Percentiles rank a stretch among this genome's conserved stretches.
phyloP scores from a whole-genome alignment of 371 early-diverging fungal species.

The Mortierella sp. region DNA sequence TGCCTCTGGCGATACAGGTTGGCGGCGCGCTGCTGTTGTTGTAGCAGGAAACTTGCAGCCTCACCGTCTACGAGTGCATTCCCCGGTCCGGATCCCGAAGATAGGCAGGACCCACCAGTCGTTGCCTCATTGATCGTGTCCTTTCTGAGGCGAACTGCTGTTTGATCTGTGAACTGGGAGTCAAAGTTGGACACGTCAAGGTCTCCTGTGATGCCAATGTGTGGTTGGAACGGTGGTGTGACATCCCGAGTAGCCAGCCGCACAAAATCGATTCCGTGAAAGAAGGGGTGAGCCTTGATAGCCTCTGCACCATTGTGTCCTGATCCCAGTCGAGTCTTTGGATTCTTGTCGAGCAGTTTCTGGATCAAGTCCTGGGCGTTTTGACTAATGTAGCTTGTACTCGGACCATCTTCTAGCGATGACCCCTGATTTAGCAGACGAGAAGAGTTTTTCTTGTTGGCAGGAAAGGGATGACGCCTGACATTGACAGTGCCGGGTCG shows the following conservation, averaged over 20 bases:
- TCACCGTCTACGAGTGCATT: conserved; percentile 18
- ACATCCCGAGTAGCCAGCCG: conserved; percentile 67
- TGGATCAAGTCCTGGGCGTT: conserved; percentile 58
- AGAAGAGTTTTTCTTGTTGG: not conserved
- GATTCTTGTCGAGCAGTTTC: conserved; percentile 63
- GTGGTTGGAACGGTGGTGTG: conserved; percentile 78
- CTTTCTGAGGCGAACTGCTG: not conserved
- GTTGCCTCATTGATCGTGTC: not conserved
- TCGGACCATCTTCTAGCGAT: not conserved
- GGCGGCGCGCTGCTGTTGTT: conserved; percentile 47
- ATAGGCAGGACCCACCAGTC: not conserved
- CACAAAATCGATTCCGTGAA: conserved; percentile 77
- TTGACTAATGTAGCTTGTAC: conserved; percentile 19
- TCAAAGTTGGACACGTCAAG: conserved; percentile 53
- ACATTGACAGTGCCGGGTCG: too few species aligned
- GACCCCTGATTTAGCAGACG: not conserved
- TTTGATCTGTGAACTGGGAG: conserved; percentile 49
- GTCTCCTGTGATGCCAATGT: conserved; percentile 52
- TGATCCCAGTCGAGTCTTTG: conserved; percentile 65
- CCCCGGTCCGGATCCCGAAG: not conserved
- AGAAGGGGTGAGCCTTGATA: conserved; percentile 82
- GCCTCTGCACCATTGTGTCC: conserved; percentile 54
- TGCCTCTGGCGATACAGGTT: conserved; percentile 48
- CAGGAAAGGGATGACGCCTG: too few species aligned
- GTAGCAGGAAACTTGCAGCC: conserved; percentile 31